Percentiles rank a stretch among this genome's conserved stretches.
These are phyloP conservation scores for Fusarium sp. DNA, from an alignment of 2,329 filamentous ascomycete species.

Conservation along the genomic window DNA sequence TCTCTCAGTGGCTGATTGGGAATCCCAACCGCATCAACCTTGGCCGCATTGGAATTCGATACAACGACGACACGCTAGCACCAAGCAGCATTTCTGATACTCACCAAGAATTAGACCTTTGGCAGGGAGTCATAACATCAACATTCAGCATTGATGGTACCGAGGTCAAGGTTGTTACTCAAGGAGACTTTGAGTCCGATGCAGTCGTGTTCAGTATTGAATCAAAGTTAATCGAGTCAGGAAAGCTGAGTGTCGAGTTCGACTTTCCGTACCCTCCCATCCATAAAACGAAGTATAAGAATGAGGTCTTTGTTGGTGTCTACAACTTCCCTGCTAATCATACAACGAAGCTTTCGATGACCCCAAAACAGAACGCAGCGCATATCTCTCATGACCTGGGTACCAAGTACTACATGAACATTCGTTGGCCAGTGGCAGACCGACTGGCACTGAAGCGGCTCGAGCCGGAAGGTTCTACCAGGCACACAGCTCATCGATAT, in stretches of 20 bases:
- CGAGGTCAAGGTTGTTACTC: slow-evolving; percentile 52
- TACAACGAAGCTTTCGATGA: slow-evolving; percentile 47
- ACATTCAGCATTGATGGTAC: slow-evolving; percentile 50
- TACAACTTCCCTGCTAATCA: slow-evolving; percentile 57
- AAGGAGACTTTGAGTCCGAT: slow-evolving; percentile 55
- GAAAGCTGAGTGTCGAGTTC: slow-evolving; percentile 54
- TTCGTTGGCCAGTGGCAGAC: slow-evolving; percentile 49
- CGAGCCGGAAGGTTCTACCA: slow-evolving; percentile 42
- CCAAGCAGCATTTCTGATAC: slow-evolving; percentile 47
- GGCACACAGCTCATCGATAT: slow-evolving; percentile 51
- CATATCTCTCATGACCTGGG: slow-evolving; percentile 55
- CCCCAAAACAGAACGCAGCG: slow-evolving; percentile 31
- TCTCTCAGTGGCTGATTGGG: slow-evolving; percentile 66
- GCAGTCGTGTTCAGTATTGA: slow-evolving; percentile 54
- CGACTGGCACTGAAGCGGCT: slow-evolving; percentile 36
- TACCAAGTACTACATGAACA: slow-evolving; percentile 55
- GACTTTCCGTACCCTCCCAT: slow-evolving; percentile 59
- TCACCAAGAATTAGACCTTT: slow-evolving; percentile 45
- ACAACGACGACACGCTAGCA: slow-evolving; percentile 49
- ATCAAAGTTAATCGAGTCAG: slow-evolving; percentile 50
- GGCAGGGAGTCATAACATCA: slow-evolving; percentile 51
- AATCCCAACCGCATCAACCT: slow-evolving; percentile 61
- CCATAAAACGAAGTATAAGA: slow-evolving; percentile 57
- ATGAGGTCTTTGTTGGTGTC: slow-evolving; percentile 57
- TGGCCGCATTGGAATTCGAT: slow-evolving; percentile 57